Percentiles rank a stretch among this genome's conserved stretches.
Conservation (phyloP, 2,329 filamentous ascomycete species). For the Colletotrichum salicis region DNA sequence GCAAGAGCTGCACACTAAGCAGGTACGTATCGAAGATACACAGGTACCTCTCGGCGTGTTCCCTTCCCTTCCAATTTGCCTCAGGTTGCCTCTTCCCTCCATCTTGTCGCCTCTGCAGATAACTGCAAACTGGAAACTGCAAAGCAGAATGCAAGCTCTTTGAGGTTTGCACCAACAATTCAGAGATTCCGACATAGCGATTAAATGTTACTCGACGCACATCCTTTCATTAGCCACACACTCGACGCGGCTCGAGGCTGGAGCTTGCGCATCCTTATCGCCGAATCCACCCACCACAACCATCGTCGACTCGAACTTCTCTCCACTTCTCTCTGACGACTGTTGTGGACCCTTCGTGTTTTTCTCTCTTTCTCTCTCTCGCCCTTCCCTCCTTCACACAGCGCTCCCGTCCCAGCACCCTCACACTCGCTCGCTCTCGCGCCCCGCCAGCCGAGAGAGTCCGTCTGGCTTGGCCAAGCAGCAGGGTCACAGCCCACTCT, state of each 20-base stretch:
- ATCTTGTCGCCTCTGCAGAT: not conserved
- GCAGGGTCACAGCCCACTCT: not conserved
- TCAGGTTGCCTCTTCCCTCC: not conserved
- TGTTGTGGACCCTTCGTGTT: constrained; percentile 30
- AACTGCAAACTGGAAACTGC: too few relatives aligned
- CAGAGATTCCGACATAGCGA: too few relatives aligned
- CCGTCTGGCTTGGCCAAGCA: constrained; percentile 11
- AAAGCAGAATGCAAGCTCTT: not conserved
- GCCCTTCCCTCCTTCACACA: not conserved
- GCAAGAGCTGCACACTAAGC: not conserved
- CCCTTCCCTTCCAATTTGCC: not conserved
- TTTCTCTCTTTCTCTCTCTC: constrained; percentile 1
- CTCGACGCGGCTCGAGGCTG: not conserved
- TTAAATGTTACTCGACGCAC: too few relatives aligned
- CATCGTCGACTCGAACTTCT: constrained; percentile 15
- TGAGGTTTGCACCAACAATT: not conserved
- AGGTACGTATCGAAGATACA: not conserved
- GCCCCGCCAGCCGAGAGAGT: constrained; percentile 13
- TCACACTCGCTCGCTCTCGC: not conserved
- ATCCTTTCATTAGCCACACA: not conserved
- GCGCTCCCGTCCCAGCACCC: not conserved
- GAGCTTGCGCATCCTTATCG: constrained; percentile 5
- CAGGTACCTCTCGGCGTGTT: not conserved
- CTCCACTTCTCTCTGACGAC: constrained; percentile 34
- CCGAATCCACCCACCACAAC: constrained; percentile 16